These are phyloP conservation scores for Leccinum uliginosum DNA, from an alignment of 768 basidiomycete species.

Conservation along the genomic window DNA sequence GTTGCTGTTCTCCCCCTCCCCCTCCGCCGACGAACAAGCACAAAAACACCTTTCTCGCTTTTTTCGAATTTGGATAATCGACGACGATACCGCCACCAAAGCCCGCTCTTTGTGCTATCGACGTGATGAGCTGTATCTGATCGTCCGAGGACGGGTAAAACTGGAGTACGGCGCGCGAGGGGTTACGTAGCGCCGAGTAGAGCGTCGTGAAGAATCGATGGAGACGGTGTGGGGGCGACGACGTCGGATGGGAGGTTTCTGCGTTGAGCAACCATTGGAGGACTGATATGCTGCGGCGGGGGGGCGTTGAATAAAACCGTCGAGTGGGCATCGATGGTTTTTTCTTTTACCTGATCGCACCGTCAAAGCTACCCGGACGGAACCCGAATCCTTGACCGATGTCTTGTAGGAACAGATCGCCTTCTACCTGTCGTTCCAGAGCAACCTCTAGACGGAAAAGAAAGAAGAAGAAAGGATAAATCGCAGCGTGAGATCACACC, in stretches of 20 bases:
- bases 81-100: constrained; percentile 96
- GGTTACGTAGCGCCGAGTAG: constrained; percentile 80
- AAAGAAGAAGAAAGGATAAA: background rate
- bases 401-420: constrained; percentile 94
- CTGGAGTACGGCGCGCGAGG: constrained; percentile 82
- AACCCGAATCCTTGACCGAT: constrained; percentile 98
- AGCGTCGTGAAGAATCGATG: constrained; percentile 91
- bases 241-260: constrained; percentile 85
- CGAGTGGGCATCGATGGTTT: background rate
- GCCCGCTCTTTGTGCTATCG: constrained; percentile 88
- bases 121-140: constrained; percentile 92
- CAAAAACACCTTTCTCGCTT: constrained; percentile 91
- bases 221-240: constrained; percentile 82
- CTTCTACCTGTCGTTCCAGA: constrained; percentile 90
- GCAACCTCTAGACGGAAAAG: constrained; percentile 63
- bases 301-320: background rate
- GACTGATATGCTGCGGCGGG: constrained; percentile 81
- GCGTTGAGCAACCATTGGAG: constrained; percentile 98
- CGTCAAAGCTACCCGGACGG: constrained; percentile 95
- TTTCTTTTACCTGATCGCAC: constrained; percentile 94
- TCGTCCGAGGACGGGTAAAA: constrained; percentile 98
- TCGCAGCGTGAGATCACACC: background rate
- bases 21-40: constrained; percentile 89
- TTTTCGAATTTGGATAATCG: constrained; percentile 96
- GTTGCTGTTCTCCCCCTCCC: constrained; percentile 49